Conservation (phyloP, 805 yeast genomes). For the Hanseniaspora meyeri region DNA sequence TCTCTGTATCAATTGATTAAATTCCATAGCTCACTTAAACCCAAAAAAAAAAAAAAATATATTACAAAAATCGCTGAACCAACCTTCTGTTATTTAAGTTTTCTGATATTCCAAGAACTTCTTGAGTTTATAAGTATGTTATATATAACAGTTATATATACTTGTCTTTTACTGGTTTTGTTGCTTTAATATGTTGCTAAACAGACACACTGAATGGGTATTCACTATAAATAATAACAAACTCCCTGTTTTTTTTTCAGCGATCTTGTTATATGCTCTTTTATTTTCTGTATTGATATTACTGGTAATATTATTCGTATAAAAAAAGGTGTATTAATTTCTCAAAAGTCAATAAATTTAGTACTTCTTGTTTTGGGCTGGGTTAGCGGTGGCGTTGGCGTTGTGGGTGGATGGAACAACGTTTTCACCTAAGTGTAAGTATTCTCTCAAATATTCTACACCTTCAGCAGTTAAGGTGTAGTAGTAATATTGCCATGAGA, state of each 20-base stretch:
- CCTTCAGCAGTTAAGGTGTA: conserved; percentile 99
- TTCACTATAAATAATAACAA: too few relatives aligned
- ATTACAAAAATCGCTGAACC: neutral
- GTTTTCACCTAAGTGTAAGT: conserved; percentile 97
- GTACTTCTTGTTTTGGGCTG: conserved; percentile 47
- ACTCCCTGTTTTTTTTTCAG: too few relatives aligned
- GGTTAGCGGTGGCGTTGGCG: conserved; percentile 75
- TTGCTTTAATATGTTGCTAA: neutral
- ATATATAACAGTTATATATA: conserved; percentile 7
- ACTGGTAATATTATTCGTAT: too few relatives aligned
- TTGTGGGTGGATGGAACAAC: conserved; percentile 96
- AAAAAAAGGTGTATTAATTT: neutral
- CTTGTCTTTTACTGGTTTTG: neutral
- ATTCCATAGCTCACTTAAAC: too few relatives aligned
- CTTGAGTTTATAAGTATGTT: conserved; percentile 13
- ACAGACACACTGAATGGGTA: too few relatives aligned
- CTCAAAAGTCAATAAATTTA: conserved; percentile 13
- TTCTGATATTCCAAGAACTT: conserved; percentile 14
- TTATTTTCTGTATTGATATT: neutral
- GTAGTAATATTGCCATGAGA: conserved; percentile 99
- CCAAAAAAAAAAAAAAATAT: too few relatives aligned
- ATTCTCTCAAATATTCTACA: conserved; percentile 94
- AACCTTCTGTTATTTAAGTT: neutral
- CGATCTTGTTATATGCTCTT: neutral
- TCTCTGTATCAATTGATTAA: neutral